A percentile compares a stretch with the other conserved stretches of the same genome.
Conservation (phyloP, 345 rosid species). For the Syzygium aromaticum region DNA sequence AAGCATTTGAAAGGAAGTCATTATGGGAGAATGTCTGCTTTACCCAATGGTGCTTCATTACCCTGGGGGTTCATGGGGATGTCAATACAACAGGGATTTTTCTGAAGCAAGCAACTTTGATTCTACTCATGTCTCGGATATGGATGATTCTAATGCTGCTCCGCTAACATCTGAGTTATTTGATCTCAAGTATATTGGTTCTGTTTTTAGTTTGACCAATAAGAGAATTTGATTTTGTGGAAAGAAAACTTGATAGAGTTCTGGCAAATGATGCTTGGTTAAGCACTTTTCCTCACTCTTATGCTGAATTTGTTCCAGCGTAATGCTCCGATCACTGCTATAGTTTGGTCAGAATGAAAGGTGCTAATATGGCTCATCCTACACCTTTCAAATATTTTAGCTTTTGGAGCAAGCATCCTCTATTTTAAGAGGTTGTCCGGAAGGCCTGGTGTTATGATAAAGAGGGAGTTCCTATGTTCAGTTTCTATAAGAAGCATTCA, state of each 20-base stretch:
- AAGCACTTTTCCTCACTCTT: background rate
- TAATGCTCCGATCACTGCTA: background rate
- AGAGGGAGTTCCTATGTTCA: background rate
- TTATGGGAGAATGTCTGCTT: background rate
- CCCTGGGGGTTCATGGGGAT: background rate
- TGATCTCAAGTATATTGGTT: background rate
- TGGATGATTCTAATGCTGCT: background rate
- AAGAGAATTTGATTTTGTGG: background rate
- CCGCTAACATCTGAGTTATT: background rate
- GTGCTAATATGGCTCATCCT: background rate
- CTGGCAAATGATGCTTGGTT: background rate
- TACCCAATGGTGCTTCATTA: background rate
- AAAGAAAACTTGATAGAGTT: background rate
- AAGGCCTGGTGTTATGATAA: background rate
- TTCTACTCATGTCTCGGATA: background rate
- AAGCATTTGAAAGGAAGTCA: background rate
- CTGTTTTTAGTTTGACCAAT: background rate
- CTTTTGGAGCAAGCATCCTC: background rate
- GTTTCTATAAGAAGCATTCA: background rate
- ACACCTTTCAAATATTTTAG: background rate
- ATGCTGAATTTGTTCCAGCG: background rate
- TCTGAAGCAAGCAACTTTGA: background rate
- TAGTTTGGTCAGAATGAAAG: background rate
- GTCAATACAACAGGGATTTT: background rate
- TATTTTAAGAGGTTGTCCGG: background rate